phyloP scores from a whole-genome alignment of 345 rosid genomes.

The Populus nigra region DNA sequence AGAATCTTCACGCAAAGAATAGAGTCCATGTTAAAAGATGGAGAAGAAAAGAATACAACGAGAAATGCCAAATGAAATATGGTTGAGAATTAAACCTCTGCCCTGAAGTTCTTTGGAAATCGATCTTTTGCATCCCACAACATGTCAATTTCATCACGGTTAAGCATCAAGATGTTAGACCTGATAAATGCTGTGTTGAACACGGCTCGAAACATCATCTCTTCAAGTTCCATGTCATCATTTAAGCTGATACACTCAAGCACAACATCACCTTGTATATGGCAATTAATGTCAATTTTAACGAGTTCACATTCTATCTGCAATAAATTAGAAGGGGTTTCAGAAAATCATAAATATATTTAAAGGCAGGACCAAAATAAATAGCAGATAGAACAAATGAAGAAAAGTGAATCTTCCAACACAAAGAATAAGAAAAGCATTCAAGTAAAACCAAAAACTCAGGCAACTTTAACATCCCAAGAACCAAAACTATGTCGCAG shows the following conservation, averaged over 20 bases:
- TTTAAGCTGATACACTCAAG: conserved; percentile 79
- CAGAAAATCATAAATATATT: conserved; percentile 6
- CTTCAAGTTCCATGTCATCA: conserved; percentile 71
- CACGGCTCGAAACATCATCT: conserved; percentile 79
- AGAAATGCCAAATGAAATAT: conserved; percentile 16
- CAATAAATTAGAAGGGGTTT: conserved; percentile 17
- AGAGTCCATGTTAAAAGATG: conserved; percentile 23
- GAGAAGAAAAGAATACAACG: background rate
- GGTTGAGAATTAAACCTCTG: conserved; percentile 58
- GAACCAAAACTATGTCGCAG: background rate
- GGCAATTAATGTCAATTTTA: conserved; percentile 85
- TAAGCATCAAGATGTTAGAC: conserved; percentile 92
- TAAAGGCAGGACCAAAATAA: background rate
- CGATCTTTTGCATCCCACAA: conserved; percentile 76
- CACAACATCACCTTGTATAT: conserved; percentile 86
- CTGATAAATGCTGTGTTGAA: conserved; percentile 92
- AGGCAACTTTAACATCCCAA: background rate
- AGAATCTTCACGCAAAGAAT: conserved; percentile 62
- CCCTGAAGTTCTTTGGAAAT: conserved; percentile 86
- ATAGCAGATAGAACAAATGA: background rate
- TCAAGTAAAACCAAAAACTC: background rate
- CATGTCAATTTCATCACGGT: conserved; percentile 81
- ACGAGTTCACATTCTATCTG: conserved; percentile 86
- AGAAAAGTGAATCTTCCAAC: background rate
- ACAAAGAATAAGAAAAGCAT: background rate